A percentile compares a stretch with the other conserved stretches of the same genome.
These are phyloP conservation scores for Hygrophorus russula DNA, from an alignment of 768 basidiomycete species.

Conservation along the genomic window DNA sequence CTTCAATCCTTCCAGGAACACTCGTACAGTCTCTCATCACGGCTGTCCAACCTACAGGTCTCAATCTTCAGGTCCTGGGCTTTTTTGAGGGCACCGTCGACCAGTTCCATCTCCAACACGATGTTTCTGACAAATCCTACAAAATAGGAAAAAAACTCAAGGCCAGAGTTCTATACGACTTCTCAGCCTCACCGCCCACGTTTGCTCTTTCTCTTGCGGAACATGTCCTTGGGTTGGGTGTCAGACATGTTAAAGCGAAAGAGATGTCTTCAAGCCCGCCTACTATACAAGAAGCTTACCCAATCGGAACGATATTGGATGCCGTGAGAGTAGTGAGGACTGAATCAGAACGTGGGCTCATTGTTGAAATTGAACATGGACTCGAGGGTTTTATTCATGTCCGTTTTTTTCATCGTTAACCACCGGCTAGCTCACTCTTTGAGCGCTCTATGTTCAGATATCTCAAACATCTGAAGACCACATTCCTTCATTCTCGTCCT, in stretches of 20 bases:
- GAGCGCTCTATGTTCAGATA: slow-evolving; percentile 41
- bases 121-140: slow-evolving; percentile 28
- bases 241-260: slow-evolving; percentile 20
- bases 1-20: slow-evolving; percentile 78
- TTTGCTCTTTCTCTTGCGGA: slow-evolving; percentile 73
- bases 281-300: slow-evolving; percentile 45
- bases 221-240: slow-evolving; percentile 52
- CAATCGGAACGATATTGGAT: slow-evolving; percentile 65
- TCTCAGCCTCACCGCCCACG: slow-evolving; percentile 62
- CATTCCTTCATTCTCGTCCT: slow-evolving; percentile 58
- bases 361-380: slow-evolving; percentile 52
- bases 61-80: slow-evolving; percentile 83
- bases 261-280: slow-evolving; percentile 12
- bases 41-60: slow-evolving; percentile 55
- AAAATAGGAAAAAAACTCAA: slow-evolving; percentile 71
- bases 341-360: slow-evolving; percentile 74
- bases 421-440: slow-evolving; percentile 3
- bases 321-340: slow-evolving; percentile 62
- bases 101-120: slow-evolving; percentile 55
- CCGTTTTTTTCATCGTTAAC: slow-evolving; percentile 18
- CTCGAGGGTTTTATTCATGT: slow-evolving; percentile 85
- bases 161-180: slow-evolving; percentile 75
- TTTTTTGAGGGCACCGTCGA: slow-evolving; percentile 91
- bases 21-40: slow-evolving; percentile 80
- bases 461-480: slow-evolving; percentile 91